Evolutionary conservation across 345 rosid genomes (phyloP), one percentile per base, ranked within the genome.

Genomic region (Anastatica hierochuntica): DNA sequence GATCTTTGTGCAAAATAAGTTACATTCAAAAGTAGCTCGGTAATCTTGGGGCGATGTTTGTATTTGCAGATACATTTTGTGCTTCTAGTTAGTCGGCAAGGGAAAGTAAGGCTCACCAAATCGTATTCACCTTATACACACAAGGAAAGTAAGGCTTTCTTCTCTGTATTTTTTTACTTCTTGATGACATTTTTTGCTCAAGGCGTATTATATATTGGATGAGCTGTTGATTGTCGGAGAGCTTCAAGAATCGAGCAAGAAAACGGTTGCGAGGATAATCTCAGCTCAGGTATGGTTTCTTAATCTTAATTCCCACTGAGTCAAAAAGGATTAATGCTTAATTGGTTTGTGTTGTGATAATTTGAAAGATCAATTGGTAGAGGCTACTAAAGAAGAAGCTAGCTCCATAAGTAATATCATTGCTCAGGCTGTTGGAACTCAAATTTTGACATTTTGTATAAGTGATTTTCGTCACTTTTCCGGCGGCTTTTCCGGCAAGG

Each of bases 351-450:
- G 17, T 58, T 64, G 40, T 38, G 67, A 7, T 30, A 10, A 29
- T 63, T 24, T 63, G 56, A 55, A 85, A 95, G 98, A 92, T 71
- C 78, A 94, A 38, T 47, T 92, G 68, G 99, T 92, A 71, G 97
- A 94, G 80, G 69, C 82, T 18, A 95, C 97, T 27, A 94, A 94
- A 79, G 97, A 94, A 8, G 33, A 29, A 29, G 33, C 33, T 6
- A 29, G 33, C 6, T 29, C 33, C 26, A 82, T 94, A 38, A 83
- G 95, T 62, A 94, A 85, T 61, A 88, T 88, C 21, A 88, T 94
- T 56, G 89, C 97, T 5, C 99, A 94, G 76, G 99, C 97, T 65
- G n/a, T n/a, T n/a, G n/a, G n/a, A n/a, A n/a, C n/a, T n/a, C n/a
- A n/a, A n/a, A n/a, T n/a, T n/a, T n/a, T n/a, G n/a, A n/a, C n/a